These are phyloP conservation scores for Wickerhamomyces silvicola DNA, from an alignment of 805 yeast species.

Conservation along the genomic window DNA sequence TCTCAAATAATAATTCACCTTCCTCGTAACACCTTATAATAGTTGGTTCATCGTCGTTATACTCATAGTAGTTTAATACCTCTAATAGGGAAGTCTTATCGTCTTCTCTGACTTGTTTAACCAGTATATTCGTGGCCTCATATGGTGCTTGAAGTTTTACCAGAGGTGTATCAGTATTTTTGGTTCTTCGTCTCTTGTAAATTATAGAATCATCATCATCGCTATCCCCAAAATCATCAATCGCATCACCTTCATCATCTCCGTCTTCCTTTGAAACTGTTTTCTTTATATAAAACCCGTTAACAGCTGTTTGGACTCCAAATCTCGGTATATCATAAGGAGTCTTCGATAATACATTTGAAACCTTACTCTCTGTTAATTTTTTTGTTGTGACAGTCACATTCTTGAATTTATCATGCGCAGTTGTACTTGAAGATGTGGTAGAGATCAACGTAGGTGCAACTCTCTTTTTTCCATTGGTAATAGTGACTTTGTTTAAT, in stretches of 20 bases:
- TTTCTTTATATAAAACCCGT: slow-evolving; percentile 40
- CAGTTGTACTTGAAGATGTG: slow-evolving; percentile 24
- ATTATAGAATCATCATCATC: slow-evolving; percentile 36
- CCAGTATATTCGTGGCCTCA: slow-evolving; percentile 13
- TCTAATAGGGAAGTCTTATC: slow-evolving; percentile 26
- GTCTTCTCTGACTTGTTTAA: slow-evolving; percentile 24
- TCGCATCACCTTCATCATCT: slow-evolving; percentile 22
- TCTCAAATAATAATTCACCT: slow-evolving; percentile 32
- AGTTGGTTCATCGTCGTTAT: slow-evolving; percentile 32
- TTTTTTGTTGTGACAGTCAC: slow-evolving; percentile 10
- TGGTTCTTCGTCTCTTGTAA: slow-evolving; percentile 29
- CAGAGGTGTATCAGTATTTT: slow-evolving; percentile 23
- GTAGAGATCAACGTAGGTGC: slow-evolving; percentile 66
- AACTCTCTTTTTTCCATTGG: slow-evolving; percentile 72
- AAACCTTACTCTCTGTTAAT: slow-evolving; percentile 3
- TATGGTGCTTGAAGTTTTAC: slow-evolving; percentile 8
- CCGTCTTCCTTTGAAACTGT: slow-evolving; percentile 21
- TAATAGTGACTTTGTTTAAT: slow-evolving; percentile 50
- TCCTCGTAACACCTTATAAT: slow-evolving; percentile 29
- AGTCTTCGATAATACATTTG: slow-evolving; percentile 33
- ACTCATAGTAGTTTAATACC: slow-evolving; percentile 24
- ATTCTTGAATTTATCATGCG: slow-evolving; percentile 12
- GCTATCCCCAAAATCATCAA: slow-evolving; percentile 33
- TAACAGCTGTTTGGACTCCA: slow-evolving; percentile 60
- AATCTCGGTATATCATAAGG: slow-evolving; percentile 49